phyloP scores from a whole-genome alignment of 2,329 filamentous ascomycete species.

The Colletotrichum brevisporum region DNA sequence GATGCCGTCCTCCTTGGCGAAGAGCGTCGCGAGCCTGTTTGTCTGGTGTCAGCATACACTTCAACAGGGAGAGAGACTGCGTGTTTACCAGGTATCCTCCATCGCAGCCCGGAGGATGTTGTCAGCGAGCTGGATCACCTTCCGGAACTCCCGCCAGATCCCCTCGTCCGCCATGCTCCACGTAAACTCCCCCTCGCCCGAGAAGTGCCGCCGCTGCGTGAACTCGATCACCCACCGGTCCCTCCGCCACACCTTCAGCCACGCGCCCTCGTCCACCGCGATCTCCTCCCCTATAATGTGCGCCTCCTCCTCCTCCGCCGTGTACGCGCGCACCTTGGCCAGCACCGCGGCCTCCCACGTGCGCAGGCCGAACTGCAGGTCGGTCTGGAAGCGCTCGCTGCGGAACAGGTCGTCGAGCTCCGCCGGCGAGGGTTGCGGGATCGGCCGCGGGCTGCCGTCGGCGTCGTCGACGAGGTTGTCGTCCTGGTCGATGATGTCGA shows the following conservation, averaged over 20 bases:
- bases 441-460: too few species aligned
- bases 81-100: background rate
- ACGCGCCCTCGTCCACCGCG: constrained; percentile 22
- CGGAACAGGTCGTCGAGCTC: constrained; percentile 34
- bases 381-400: constrained; percentile 21
- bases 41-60: background rate
- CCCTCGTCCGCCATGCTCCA: constrained; percentile 34
- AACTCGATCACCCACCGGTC: constrained; percentile 36
- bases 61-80: background rate
- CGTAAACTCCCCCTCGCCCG: background rate
- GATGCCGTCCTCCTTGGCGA: background rate
- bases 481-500: background rate
- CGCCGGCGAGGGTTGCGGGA: background rate
- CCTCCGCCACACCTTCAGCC: constrained; percentile 31
- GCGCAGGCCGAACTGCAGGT: constrained; percentile 17
- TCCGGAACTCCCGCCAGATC: constrained; percentile 33
- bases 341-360: constrained; percentile 38
- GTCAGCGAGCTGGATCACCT: constrained; percentile 37
- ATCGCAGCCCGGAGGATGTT: constrained; percentile 27
- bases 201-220: background rate
- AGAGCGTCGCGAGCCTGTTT: background rate
- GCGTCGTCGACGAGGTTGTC: background rate
- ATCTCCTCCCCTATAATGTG: background rate
- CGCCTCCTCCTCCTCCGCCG: background rate
- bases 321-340: background rate